Conservation (phyloP, 495 filamentous ascomycete species). For the Cercophora scortea region DNA sequence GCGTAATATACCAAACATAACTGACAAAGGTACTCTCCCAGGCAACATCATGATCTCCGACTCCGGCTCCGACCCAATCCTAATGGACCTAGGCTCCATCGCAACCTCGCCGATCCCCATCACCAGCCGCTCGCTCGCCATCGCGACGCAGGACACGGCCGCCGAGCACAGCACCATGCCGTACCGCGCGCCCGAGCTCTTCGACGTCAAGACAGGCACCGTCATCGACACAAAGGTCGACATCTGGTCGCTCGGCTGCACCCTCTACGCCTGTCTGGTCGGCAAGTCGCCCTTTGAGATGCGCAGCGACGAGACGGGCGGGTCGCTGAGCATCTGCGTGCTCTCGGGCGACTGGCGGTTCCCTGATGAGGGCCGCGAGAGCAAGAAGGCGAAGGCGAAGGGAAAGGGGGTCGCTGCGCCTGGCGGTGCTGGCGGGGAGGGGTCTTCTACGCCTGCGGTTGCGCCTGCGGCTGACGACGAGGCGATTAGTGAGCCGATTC, state of each 20-base stretch:
- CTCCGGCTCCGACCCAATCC: constrained; percentile 74
- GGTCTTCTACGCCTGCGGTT: constrained; percentile 4
- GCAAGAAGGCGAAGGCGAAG: constrained; percentile 48
- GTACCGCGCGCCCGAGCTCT: constrained; percentile 94
- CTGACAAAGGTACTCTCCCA: constrained; percentile 21
- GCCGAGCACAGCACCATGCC: constrained; percentile 98
- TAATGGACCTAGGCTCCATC: constrained; percentile 97
- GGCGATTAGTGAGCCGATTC: constrained; percentile 64
- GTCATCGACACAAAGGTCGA: constrained; percentile 95
- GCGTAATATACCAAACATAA: background rate
- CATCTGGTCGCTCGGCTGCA: constrained; percentile 96
- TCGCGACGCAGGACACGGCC: constrained; percentile 86
- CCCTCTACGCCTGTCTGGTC: constrained; percentile 88
- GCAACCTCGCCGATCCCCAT: constrained; percentile 86
- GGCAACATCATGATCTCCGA: constrained; percentile 97
- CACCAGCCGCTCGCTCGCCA: constrained; percentile 81
- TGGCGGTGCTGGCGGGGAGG: constrained; percentile 4
- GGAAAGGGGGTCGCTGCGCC: constrained; percentile 21
- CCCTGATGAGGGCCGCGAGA: constrained; percentile 63
- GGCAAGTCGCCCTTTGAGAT: constrained; percentile 97
- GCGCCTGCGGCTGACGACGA: constrained; percentile 14
- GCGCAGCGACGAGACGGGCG: constrained; percentile 89
- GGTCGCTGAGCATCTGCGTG: constrained; percentile 84
- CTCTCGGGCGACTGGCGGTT: constrained; percentile 90
- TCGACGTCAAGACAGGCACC: constrained; percentile 92